Percentiles rank a stretch among this genome's conserved stretches.
Conservation (phyloP, 179 eudicot species). For the Silene noctiflora region DNA sequence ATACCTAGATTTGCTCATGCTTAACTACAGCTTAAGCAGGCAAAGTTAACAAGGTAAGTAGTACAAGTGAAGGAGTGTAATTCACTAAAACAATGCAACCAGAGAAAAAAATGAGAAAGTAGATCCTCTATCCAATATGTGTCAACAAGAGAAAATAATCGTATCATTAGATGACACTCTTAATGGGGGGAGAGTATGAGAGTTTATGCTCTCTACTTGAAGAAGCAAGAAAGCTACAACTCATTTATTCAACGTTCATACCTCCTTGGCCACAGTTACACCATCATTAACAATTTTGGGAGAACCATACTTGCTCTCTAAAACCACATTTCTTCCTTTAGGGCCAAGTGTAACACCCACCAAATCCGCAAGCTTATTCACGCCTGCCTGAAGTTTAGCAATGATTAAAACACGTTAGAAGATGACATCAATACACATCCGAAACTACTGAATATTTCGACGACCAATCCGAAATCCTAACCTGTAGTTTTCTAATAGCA, state of each 20-base stretch:
- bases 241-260: constrained; percentile 17
- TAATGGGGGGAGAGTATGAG: neutral
- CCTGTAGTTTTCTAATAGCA: constrained; percentile 83
- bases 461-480: constrained; percentile 21
- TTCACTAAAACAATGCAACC: too few species aligned
- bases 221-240: neutral
- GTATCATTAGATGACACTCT: too few species aligned
- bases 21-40: too few species aligned
- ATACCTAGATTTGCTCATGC: too few species aligned
- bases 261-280: constrained; percentile 98
- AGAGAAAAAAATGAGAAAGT: too few species aligned
- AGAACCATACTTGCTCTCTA: constrained; percentile 97
- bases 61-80: too few species aligned
- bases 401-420: neutral
- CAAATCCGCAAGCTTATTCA: constrained; percentile 81
- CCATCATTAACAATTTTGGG: constrained; percentile 97
- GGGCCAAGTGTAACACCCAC: constrained; percentile 99
- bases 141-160: too few species aligned
- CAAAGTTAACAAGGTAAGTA: too few species aligned
- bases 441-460: neutral
- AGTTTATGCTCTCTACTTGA: neutral
- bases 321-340: constrained; percentile 93
- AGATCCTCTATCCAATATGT: too few species aligned
- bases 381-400: constrained; percentile 52
- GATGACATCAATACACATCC: neutral